Base-by-base conservation (phyloP, 352 stramenopile species). In the Halophytophthora polymorphica region DNA sequence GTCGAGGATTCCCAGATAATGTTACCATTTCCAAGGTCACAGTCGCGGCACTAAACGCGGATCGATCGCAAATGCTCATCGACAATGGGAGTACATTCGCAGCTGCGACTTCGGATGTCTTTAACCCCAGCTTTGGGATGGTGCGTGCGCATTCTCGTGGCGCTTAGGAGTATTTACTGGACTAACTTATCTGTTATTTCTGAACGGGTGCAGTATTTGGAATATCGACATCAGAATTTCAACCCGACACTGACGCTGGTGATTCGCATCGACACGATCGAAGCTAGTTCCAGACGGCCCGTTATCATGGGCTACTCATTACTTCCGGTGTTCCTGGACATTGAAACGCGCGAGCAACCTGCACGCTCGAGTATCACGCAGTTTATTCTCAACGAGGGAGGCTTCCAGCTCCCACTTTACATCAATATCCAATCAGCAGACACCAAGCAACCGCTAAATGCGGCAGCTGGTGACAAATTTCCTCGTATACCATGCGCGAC, bases 211-310 rank as follows among this genome's bases (percentile, higher is more conserved):
- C 43, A 90, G 81, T 82, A 69, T 43, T 47, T 77, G 45, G 88
- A 96, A 43, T 96, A 79, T 37, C 82, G 86, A 1, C 75, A 88
- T 39, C 73, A 71, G 36, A 52, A 34, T 2, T 90, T 95, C 58
- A 88, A 94, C 22, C 80, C 86, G 25, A 93, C 78, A 1, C 57
- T 89, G 23, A 95, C 84, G n/a, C 55, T 96, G 14, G 50, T 96
- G 23, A 72, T 96, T 33, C 80, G 88, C 17, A 41, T 97, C 11
- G 88, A 96, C 38, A 95, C 86, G 1, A 53, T 96, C 31, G 77
- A 96, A 44, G 13, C 62, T 2, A 43, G 50, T 23, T 83, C 68
- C 7, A 83, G 76, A 40, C 46, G 62, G 17, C 57, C 79, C 6
- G 63, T 73, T 11, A 91, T 88, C 15, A 45, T 96, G 22, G 88